phyloP scores from a whole-genome alignment of 495 filamentous ascomycete genomes.

The Echria macrotheca region DNA sequence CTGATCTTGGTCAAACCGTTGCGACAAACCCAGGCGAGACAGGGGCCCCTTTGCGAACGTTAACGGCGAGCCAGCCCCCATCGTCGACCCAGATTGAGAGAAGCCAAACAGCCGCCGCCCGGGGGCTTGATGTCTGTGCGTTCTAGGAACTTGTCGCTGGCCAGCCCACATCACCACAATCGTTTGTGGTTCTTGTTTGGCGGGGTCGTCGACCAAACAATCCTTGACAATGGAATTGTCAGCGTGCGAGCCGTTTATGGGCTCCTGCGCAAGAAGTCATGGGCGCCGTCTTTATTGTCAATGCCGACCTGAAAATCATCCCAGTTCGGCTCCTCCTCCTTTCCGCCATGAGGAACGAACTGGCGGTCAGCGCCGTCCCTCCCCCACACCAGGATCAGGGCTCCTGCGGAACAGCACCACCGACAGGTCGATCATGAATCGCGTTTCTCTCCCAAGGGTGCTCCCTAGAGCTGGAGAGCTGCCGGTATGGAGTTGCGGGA shows the following conservation, averaged over 20 bases:
- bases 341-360: constrained; percentile 19
- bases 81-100: not conserved
- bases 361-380: constrained; percentile 30
- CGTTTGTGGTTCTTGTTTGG: constrained; percentile 19
- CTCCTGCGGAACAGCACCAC: constrained; percentile 17
- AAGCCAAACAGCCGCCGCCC: constrained; percentile 11
- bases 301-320: constrained; percentile 12
- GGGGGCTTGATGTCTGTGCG: constrained; percentile 25
- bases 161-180: constrained; percentile 18
- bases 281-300: constrained; percentile 11
- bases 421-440: constrained; percentile 30
- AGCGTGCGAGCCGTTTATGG: constrained; percentile 14
- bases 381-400: constrained; percentile 27
- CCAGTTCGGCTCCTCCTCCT: constrained; percentile 2
- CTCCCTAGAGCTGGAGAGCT: constrained; percentile 9
- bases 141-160: constrained; percentile 21
- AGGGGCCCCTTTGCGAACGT: constrained; percentile 5
- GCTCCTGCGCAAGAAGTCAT: constrained; percentile 15
- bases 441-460: constrained; percentile 15
- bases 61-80: not conserved
- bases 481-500: constrained; percentile 9
- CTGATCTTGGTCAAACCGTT: constrained; percentile 23
- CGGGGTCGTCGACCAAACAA: constrained; percentile 23
- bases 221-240: constrained; percentile 20
- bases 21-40: constrained; percentile 18